Conservation (phyloP, 352 stramenopile species). For the Pythium sukuiense region DNA sequence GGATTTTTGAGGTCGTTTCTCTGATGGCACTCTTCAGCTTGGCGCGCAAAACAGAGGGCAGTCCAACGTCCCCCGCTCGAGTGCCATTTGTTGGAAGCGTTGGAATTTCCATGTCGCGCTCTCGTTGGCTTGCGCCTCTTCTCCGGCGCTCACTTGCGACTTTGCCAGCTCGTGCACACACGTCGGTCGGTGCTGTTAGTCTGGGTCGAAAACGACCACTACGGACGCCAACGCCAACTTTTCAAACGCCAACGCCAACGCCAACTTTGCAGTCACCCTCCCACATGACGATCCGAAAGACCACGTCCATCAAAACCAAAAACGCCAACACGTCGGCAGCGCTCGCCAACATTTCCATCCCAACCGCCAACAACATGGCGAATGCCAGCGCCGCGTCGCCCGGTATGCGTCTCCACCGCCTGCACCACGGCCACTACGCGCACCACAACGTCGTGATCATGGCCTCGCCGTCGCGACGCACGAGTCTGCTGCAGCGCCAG, state of each 20-base stretch:
- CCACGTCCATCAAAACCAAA: constrained; percentile 8
- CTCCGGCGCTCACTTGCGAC: constrained; percentile 20
- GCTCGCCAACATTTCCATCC: constrained; percentile 1
- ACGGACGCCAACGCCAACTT: neutral
- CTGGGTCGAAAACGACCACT: neutral
- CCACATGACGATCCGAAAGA: constrained; percentile 27
- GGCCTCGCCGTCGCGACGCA: constrained; percentile 22
- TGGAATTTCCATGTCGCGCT: constrained; percentile 2
- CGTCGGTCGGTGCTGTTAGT: neutral
- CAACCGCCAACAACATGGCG: neutral
- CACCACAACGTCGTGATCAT: constrained; percentile 24
- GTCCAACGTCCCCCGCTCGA: neutral
- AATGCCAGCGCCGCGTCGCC: neutral
- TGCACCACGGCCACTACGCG: constrained; percentile 9
- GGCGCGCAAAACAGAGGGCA: constrained; percentile 4
- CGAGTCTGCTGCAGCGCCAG: constrained; percentile 46
- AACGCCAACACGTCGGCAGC: neutral
- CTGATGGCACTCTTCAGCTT: neutral
- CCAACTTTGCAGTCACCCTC: neutral
- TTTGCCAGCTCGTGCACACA: constrained; percentile 17
- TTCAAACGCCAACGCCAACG: neutral
- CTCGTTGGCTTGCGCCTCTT: constrained; percentile 24
- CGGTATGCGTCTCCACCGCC: constrained; percentile 14
- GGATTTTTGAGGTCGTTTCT: constrained; percentile 1
- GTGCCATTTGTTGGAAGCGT: constrained; percentile 3